Conservation (phyloP, 2,329 filamentous ascomycete species). For the Pyricularia pennisetigena region DNA sequence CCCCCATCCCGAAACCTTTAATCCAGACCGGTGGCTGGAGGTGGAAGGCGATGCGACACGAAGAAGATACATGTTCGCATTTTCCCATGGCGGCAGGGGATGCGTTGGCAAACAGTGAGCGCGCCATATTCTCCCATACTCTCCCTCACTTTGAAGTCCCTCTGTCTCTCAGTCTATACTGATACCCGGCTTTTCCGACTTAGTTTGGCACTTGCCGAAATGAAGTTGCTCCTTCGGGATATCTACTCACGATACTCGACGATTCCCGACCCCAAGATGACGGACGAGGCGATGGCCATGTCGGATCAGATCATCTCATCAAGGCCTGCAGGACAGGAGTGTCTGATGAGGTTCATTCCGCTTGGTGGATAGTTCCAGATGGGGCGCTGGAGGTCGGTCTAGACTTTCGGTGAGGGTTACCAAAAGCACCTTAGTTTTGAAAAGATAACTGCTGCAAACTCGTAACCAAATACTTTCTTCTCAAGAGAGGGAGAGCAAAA, state of each 20-base stretch:
- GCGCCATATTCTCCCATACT: constrained; percentile 18
- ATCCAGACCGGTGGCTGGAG: constrained; percentile 76
- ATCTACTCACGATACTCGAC: constrained; percentile 52
- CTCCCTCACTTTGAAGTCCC: constrained; percentile 1
- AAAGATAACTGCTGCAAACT: neutral
- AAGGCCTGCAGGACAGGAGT: constrained; percentile 48
- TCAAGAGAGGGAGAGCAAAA: neutral
- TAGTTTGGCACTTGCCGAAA: constrained; percentile 54
- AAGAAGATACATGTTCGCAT: constrained; percentile 53
- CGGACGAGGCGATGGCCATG: constrained; percentile 49
- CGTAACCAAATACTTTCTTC: neutral
- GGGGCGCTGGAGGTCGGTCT: neutral
- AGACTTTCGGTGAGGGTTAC: neutral
- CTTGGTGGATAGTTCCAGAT: constrained; percentile 11
- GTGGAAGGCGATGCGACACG: constrained; percentile 63
- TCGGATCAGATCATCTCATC: constrained; percentile 60
- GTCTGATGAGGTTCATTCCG: constrained; percentile 40
- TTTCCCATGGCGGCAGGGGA: constrained; percentile 54
- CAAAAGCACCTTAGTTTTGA: neutral
- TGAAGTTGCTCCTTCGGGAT: constrained; percentile 55
- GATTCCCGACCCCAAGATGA: constrained; percentile 42
- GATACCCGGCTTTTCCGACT: neutral
- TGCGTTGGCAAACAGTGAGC: constrained; percentile 60
- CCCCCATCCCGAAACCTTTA: constrained; percentile 65
- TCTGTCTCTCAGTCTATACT: neutral